Conservation (phyloP, 192 early-diverging fungal genomes). For the Podila verticillata region DNA sequence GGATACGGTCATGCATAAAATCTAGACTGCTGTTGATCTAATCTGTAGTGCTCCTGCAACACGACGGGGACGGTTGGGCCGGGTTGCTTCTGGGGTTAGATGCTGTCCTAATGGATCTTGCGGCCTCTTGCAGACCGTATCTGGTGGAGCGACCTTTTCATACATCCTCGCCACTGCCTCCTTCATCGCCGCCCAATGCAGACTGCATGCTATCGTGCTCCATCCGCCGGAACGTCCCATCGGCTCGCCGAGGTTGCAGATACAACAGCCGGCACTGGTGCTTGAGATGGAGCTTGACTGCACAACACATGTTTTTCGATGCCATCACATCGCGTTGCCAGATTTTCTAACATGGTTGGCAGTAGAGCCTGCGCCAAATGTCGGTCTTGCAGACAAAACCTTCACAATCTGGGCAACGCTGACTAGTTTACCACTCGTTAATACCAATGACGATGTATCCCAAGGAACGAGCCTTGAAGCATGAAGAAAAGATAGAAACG, state of each 20-base stretch:
- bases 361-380: conserved; percentile 7
- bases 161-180: too few relatives aligned
- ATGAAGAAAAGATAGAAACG: too few relatives aligned
- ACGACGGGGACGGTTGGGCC: too few relatives aligned
- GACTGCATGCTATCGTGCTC: background rate
- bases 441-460: conserved; percentile 7
- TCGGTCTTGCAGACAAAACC: conserved; percentile 9
- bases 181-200: too few relatives aligned
- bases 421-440: background rate
- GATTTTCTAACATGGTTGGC: background rate
- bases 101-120: too few relatives aligned
- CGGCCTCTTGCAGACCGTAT: too few relatives aligned
- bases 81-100: too few relatives aligned
- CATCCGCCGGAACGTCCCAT: conserved; percentile 9
- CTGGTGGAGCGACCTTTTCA: too few relatives aligned
- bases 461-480: conserved; percentile 1
- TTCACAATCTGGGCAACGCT: conserved; percentile 3
- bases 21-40: background rate
- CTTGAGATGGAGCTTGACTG: background rate
- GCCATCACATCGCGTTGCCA: conserved; percentile 11
- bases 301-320: conserved; percentile 1
- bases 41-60: background rate
- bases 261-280: conserved; percentile 4
- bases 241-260: conserved; percentile 7
- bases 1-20: too few relatives aligned